Evolutionary conservation across 2,329 filamentous ascomycete species (phyloP).

Genomic region (Trichoderma atroviride): DNA sequence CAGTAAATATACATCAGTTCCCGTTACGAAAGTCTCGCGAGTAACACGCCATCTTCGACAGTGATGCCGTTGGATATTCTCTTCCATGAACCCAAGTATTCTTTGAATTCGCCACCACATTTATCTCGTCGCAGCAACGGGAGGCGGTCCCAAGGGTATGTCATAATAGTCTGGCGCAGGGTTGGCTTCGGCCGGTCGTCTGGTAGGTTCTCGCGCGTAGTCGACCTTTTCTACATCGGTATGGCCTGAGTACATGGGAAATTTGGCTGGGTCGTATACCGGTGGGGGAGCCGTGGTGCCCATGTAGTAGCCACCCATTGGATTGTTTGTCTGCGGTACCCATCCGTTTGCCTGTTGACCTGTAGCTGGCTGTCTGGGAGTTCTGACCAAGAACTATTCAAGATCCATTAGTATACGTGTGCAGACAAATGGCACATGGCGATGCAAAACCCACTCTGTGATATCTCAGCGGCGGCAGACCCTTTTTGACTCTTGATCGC

Average conservation of each 20-base stretch:
- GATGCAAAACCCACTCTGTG: constrained; percentile 60
- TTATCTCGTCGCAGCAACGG: constrained; percentile 31
- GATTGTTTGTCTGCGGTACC: constrained; percentile 34
- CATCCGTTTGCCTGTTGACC: neutral
- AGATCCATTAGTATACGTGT: neutral
- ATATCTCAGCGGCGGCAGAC: constrained; percentile 66
- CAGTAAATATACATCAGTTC: constrained; percentile 2
- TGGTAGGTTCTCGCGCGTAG: constrained; percentile 44
- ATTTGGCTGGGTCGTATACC: constrained; percentile 61
- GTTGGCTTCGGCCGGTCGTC: constrained; percentile 33
- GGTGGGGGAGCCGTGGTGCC: constrained; percentile 57
- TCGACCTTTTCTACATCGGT: constrained; percentile 58
- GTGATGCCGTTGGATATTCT: no score
- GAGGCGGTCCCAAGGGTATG: constrained; percentile 55
- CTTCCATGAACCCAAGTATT: neutral
- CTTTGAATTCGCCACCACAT: neutral
- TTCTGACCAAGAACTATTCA: constrained; percentile 55
- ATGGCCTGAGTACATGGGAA: constrained; percentile 57
- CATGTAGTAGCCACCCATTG: constrained; percentile 47
- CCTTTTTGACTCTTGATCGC: constrained; percentile 64
- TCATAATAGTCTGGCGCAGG: constrained; percentile 39
- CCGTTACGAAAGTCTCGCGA: neutral
- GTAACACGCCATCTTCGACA: neutral
- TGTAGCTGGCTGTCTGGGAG: constrained; percentile 33
- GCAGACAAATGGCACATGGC: neutral